Evolutionary conservation across 2,329 filamentous ascomycete species (phyloP).

Genomic region (Massarina eburnea): DNA sequence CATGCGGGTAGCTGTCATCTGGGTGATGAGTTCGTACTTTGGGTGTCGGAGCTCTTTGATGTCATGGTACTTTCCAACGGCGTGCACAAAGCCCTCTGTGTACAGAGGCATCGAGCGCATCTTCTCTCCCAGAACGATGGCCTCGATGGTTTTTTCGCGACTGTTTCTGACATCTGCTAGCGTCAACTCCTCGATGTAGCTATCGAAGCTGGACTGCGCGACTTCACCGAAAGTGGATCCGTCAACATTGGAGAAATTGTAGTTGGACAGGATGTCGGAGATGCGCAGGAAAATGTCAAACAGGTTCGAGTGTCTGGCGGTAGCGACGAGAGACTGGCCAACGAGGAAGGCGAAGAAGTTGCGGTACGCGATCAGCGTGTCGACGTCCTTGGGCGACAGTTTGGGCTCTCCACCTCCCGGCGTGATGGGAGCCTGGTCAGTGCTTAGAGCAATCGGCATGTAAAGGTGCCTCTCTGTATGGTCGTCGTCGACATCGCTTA

Average conservation of each 20-base stretch:
- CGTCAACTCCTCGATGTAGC: constrained; percentile 74
- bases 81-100: constrained; percentile 89
- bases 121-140: constrained; percentile 82
- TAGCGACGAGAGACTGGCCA: constrained; percentile 64
- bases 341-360: constrained; percentile 66
- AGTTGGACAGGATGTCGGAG: constrained; percentile 58
- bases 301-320: constrained; percentile 55
- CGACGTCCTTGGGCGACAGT: constrained; percentile 53
- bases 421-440: constrained; percentile 46
- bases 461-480: constrained; percentile 58
- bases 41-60: constrained; percentile 69
- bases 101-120: constrained; percentile 83
- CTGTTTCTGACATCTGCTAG: constrained; percentile 80
- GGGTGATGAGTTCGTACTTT: constrained; percentile 70
- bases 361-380: constrained; percentile 60
- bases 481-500: constrained; percentile 53
- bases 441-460: constrained; percentile 59
- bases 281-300: constrained; percentile 65
- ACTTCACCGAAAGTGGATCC: constrained; percentile 66
- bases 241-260: constrained; percentile 63
- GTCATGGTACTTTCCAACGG: constrained; percentile 78
- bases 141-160: constrained; percentile 86
- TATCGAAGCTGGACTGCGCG: constrained; percentile 65
- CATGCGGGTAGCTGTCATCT: constrained; percentile 73
- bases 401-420: constrained; percentile 25